Conservation (phyloP, 441 rosid species). For the Codiaeum variegatum region DNA sequence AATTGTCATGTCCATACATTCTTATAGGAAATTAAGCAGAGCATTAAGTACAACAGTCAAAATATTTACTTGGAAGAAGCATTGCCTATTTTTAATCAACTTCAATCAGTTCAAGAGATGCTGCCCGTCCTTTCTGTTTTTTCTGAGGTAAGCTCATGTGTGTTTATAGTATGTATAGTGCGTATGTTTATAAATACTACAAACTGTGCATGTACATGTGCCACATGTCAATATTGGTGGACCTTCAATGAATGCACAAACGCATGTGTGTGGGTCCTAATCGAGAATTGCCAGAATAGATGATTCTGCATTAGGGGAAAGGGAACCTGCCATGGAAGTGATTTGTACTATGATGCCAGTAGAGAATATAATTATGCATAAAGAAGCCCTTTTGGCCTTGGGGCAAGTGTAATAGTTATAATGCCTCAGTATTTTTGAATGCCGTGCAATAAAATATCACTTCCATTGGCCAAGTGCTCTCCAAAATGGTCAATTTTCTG, state of each 20-base stretch:
- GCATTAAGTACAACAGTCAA: conserved; percentile 27
- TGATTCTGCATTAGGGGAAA: neutral
- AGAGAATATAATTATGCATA: neutral
- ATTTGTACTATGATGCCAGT: neutral
- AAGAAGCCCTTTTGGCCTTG: neutral
- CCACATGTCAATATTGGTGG: neutral
- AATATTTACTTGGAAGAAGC: conserved; percentile 34
- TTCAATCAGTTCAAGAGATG: conserved; percentile 62
- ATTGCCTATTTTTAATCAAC: conserved; percentile 37
- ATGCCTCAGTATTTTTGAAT: neutral
- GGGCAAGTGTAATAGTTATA: neutral
- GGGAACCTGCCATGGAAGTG: neutral
- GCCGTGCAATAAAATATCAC: neutral
- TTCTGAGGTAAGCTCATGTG: conserved; percentile 52
- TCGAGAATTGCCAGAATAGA: neutral
- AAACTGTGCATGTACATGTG: neutral
- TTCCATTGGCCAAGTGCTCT: neutral
- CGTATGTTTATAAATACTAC: too few relatives aligned
- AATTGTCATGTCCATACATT: conserved; percentile 5
- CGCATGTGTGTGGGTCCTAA: neutral
- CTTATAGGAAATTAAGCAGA: conserved; percentile 41
- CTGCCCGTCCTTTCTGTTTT: conserved; percentile 65
- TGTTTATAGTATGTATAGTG: neutral
- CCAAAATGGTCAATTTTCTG: conserved; percentile 4
- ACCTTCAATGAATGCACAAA: neutral